Evolutionary conservation across 352 stramenopile species (phyloP).

Genomic region (Pelagophyceae sp.): DNA sequence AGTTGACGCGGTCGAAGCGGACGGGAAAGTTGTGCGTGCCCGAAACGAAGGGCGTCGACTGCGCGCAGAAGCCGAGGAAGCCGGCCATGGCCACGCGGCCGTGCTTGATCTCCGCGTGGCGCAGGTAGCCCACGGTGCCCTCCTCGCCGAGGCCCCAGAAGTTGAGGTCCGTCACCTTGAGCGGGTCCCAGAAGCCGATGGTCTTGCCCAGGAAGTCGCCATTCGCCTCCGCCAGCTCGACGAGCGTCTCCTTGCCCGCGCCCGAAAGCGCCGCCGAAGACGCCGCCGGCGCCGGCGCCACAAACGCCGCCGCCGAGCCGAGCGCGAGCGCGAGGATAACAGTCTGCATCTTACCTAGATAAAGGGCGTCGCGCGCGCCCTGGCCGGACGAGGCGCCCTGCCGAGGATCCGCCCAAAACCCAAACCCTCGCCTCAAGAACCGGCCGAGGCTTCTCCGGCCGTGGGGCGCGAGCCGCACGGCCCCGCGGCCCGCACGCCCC

Average conservation of each 20-base stretch:
- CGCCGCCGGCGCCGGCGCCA: not conserved
- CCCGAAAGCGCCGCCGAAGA: not conserved
- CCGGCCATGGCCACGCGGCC: slow-evolving; percentile 47
- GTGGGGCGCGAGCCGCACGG: no score
- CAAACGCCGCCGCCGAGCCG: slow-evolving; percentile 3
- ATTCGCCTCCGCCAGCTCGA: slow-evolving; percentile 1
- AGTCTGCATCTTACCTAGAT: slow-evolving; percentile 6
- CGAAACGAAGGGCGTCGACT: slow-evolving; percentile 19
- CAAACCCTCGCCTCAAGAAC: no score
- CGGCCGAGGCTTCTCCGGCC: no score
- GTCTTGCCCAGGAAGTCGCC: not conserved
- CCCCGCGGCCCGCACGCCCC: no score
- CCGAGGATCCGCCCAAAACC: no score
- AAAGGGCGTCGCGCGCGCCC: no score
- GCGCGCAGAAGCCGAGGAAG: slow-evolving; percentile 24
- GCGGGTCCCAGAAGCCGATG: slow-evolving; percentile 29
- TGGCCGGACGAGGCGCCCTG: no score
- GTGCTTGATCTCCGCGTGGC: slow-evolving; percentile 37
- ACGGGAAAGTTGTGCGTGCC: slow-evolving; percentile 13
- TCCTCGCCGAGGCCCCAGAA: slow-evolving; percentile 26
- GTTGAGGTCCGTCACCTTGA: not conserved
- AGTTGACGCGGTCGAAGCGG: not conserved
- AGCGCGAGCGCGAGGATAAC: slow-evolving; percentile 8
- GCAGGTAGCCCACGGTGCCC: slow-evolving; percentile 31
- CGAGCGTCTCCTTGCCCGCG: not conserved